phyloP scores from a whole-genome alignment of 768 basidiomycete species.

The Termitomyces sp. region DNA sequence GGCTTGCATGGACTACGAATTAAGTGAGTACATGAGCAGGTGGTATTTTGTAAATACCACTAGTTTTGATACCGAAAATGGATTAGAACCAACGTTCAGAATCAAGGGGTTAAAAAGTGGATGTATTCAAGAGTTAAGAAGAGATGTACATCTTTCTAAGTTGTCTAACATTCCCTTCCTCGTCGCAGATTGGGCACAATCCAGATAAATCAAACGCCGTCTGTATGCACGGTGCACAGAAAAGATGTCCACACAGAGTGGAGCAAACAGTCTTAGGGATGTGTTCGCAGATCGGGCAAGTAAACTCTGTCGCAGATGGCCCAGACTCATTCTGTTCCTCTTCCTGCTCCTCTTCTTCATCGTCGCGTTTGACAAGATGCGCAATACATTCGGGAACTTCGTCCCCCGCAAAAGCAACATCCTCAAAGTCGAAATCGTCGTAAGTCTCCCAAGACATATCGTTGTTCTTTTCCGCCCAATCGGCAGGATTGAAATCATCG shows the following conservation, averaged over 20 bases:
- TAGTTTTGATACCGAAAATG: too few relatives aligned
- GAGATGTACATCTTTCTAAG: constrained; percentile 10
- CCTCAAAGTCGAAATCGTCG: constrained; percentile 2
- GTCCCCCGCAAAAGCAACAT: background rate
- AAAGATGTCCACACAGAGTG: constrained; percentile 8
- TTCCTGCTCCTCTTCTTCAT: background rate
- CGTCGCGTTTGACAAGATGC: background rate
- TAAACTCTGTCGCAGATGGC: background rate
- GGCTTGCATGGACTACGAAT: too few relatives aligned
- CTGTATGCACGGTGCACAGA: constrained; percentile 9
- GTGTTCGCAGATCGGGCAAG: constrained; percentile 8
- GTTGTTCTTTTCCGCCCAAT: background rate
- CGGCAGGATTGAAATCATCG: background rate
- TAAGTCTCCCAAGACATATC: constrained; percentile 1
- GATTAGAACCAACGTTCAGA: too few relatives aligned
- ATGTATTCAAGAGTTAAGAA: background rate
- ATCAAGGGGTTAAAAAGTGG: background rate
- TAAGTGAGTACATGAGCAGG: too few relatives aligned
- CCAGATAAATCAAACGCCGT: constrained; percentile 6
- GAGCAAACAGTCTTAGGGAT: constrained; percentile 4
- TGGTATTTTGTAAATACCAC: too few relatives aligned
- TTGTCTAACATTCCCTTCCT: constrained; percentile 2
- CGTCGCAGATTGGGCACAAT: constrained; percentile 10
- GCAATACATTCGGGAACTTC: constrained; percentile 1
- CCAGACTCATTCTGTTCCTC: constrained; percentile 5